Evolutionary conservation across 2,329 filamentous ascomycete genomes (phyloP).

Genomic region (Ilyonectria robusta): DNA sequence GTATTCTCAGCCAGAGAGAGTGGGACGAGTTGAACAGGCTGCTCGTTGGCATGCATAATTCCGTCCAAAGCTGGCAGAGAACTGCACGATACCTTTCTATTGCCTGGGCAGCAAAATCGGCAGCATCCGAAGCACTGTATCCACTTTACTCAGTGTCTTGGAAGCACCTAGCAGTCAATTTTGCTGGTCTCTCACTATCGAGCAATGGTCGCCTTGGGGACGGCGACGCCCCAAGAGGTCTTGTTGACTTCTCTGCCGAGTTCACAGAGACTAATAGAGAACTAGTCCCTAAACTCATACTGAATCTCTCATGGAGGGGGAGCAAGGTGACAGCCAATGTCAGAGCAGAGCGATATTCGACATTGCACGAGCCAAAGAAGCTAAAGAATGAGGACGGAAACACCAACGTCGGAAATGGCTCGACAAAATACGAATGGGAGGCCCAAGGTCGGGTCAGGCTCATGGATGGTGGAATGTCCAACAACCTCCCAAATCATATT

Average conservation of each 20-base stretch:
- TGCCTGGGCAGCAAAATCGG: constrained; percentile 8
- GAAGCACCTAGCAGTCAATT: constrained; percentile 15
- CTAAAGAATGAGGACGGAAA: background rate
- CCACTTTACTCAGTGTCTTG: constrained; percentile 11
- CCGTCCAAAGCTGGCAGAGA: constrained; percentile 5
- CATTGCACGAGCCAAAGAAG: constrained; percentile 3
- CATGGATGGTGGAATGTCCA: constrained; percentile 44
- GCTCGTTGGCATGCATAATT: constrained; percentile 7
- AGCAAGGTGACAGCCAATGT: constrained; percentile 10
- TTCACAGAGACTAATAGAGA: background rate
- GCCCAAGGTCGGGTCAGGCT: constrained; percentile 38
- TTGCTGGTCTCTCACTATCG: background rate
- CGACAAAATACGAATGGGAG: constrained; percentile 25
- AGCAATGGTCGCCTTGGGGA: background rate
- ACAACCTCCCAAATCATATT: constrained; percentile 41
- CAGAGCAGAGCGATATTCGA: constrained; percentile 2
- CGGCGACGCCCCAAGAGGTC: background rate
- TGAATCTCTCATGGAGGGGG: constrained; percentile 18
- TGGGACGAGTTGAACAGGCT: constrained; percentile 17
- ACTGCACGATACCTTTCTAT: constrained; percentile 9
- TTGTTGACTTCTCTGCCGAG: constrained; percentile 7
- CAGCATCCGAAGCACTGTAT: constrained; percentile 10
- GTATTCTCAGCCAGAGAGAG: constrained; percentile 6
- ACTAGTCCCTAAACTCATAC: constrained; percentile 6
- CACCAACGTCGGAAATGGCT: background rate